Percentiles rank a stretch among this genome's conserved stretches.
Conservation (phyloP, 768 basidiomycete genomes). For the Boletus tylopilopsis region DNA sequence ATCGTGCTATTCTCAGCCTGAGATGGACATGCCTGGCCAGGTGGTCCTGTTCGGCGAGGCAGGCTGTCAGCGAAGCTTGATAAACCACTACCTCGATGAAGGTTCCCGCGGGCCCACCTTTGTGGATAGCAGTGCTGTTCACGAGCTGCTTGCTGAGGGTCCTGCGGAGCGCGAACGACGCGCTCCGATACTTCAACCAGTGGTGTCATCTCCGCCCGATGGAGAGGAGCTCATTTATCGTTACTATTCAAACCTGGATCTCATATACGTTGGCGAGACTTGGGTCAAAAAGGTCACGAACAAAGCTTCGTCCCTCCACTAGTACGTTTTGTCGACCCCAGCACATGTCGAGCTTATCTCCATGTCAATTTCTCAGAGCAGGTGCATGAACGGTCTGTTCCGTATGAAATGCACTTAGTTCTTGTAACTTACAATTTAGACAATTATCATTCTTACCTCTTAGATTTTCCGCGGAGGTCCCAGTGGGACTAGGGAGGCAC, state of each 20-base stretch:
- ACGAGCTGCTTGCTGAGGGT: neutral
- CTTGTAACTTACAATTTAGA: no score
- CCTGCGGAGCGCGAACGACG: slow-evolving; percentile 1
- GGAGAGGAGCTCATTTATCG: slow-evolving; percentile 8
- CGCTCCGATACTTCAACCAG: slow-evolving; percentile 3
- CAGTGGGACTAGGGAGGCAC: no score
- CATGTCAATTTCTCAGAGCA: no score
- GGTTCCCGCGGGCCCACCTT: slow-evolving; percentile 8
- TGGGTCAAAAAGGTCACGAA: slow-evolving; percentile 2
- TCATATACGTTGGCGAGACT: slow-evolving; percentile 12
- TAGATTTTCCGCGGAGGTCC: no score
- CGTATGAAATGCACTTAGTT: no score
- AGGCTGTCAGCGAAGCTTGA: neutral
- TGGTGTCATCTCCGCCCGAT: neutral
- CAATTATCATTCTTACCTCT: no score
- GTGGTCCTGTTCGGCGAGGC: neutral
- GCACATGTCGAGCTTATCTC: no score
- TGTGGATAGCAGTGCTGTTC: neutral
- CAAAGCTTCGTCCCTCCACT: no score
- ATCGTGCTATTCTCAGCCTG: neutral
- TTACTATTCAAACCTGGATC: neutral
- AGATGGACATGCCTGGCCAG: neutral
- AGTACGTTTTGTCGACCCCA: no score
- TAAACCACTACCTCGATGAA: slow-evolving; percentile 8
- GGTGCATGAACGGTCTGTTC: no score